Evolutionary conservation across 108 stramenopile species (phyloP).

Genomic region (Cylindrotheca closterium): DNA sequence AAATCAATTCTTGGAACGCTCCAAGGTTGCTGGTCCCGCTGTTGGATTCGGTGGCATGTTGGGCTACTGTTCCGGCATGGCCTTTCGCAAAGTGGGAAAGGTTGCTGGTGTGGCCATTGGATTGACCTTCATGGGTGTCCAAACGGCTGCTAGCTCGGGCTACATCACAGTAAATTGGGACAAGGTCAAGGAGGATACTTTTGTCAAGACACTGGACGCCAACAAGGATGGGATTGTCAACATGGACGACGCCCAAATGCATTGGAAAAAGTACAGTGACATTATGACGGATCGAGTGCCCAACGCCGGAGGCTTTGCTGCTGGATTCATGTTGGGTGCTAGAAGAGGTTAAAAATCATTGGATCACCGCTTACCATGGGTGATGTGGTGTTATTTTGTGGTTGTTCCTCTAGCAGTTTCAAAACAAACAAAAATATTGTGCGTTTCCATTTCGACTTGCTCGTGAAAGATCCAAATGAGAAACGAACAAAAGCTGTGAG

Average conservation of each 20-base stretch:
- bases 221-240: conserved; percentile 60
- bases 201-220: conserved; percentile 61
- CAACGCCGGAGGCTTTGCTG: conserved; percentile 76
- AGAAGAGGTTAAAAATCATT: conserved; percentile 29
- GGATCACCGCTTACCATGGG: too few species aligned
- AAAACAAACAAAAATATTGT: too few species aligned
- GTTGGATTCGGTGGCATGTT: conserved; percentile 65
- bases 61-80: conserved; percentile 87
- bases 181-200: conserved; percentile 62
- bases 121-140: conserved; percentile 69
- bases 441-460: too few species aligned
- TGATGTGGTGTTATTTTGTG: too few species aligned
- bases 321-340: conserved; percentile 87
- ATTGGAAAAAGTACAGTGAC: conserved; percentile 78
- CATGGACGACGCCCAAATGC: conserved; percentile 68
- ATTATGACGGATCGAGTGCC: conserved; percentile 79
- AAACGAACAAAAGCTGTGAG: too few species aligned
- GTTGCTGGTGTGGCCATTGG: conserved; percentile 72
- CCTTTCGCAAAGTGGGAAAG: conserved; percentile 83
- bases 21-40: conserved; percentile 32
- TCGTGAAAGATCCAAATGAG: too few species aligned
- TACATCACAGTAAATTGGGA: conserved; percentile 89
- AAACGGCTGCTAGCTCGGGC: conserved; percentile 64
- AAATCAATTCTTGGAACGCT: background rate
- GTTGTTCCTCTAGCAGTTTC: too few species aligned